Conservation (phyloP, 2,329 filamentous ascomycete species). For the Biscogniauxia mediterranea region DNA sequence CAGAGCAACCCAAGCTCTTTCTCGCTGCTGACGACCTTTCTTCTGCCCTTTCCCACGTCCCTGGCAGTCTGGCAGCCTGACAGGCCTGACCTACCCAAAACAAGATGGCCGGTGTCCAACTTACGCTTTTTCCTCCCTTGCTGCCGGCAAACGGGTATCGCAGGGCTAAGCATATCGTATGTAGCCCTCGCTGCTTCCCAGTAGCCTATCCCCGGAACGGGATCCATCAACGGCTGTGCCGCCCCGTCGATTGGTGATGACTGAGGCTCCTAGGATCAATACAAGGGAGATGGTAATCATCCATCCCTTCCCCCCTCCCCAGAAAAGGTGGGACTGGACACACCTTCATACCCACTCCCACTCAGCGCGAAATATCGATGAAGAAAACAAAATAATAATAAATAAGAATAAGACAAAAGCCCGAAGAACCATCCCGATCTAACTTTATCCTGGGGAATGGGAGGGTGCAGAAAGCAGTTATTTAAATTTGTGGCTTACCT, state of each 20-base stretch:
- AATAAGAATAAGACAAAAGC: neutral
- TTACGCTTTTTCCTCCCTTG: neutral
- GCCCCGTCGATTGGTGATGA: neutral
- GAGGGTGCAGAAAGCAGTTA: slow-evolving; percentile 15
- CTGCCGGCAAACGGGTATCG: neutral
- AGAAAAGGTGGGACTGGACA: neutral
- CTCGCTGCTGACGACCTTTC: slow-evolving; percentile 3
- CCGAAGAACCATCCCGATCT: slow-evolving; percentile 2
- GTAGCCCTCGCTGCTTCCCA: neutral
- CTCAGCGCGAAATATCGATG: neutral
- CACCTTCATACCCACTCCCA: neutral
- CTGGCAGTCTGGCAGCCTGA: slow-evolving; percentile 1
- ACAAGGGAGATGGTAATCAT: neutral
- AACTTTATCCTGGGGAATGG: slow-evolving; percentile 2
- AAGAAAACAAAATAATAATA: neutral
- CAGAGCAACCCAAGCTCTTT: neutral
- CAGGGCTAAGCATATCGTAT: neutral
- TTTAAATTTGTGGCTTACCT: slow-evolving; percentile 23
- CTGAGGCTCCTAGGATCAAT: neutral
- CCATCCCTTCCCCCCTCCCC: neutral
- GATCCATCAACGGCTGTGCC: neutral
- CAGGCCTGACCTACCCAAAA: slow-evolving; percentile 4
- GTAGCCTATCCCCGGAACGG: neutral
- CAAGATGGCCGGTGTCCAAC: neutral
- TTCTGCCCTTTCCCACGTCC: slow-evolving; percentile 1